These are phyloP conservation scores for Blepharisma stoltei DNA, from an alignment of 73 alveolate genomes.

Conservation along the genomic window DNA sequence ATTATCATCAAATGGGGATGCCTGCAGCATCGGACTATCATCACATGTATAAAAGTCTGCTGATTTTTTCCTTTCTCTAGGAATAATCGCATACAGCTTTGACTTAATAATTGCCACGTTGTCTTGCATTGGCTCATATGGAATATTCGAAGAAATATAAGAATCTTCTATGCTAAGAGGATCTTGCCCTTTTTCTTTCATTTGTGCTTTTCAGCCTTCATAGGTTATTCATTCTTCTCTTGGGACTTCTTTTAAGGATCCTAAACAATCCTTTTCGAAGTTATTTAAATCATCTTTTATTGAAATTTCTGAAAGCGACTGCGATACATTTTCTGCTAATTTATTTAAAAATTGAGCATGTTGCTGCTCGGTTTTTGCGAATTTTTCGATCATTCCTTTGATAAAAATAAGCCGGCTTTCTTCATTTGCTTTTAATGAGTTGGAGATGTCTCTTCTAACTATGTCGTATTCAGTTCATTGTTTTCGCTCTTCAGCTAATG, in stretches of 20 bases:
- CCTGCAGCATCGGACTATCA: background rate
- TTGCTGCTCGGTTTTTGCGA: background rate
- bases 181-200: slow-evolving; percentile 5
- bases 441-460: background rate
- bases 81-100: background rate
- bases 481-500: background rate
- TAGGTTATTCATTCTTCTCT: background rate
- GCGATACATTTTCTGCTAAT: background rate
- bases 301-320: background rate
- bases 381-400: slow-evolving; percentile 12
- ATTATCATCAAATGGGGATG: background rate
- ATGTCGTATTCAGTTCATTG: slow-evolving; percentile 2
- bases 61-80: background rate
- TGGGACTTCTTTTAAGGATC: background rate
- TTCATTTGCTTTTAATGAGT: slow-evolving; percentile 10
- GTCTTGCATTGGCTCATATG: background rate
- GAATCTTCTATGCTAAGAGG: background rate
- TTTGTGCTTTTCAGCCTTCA: background rate
- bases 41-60: background rate
- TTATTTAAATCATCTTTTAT: background rate
- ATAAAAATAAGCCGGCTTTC: background rate
- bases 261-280: background rate
- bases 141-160: background rate
- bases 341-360: background rate
- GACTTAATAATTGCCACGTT: background rate